Conservation (phyloP, 192 early-diverging fungal species). For the Rhizoclosmatium globosum region DNA sequence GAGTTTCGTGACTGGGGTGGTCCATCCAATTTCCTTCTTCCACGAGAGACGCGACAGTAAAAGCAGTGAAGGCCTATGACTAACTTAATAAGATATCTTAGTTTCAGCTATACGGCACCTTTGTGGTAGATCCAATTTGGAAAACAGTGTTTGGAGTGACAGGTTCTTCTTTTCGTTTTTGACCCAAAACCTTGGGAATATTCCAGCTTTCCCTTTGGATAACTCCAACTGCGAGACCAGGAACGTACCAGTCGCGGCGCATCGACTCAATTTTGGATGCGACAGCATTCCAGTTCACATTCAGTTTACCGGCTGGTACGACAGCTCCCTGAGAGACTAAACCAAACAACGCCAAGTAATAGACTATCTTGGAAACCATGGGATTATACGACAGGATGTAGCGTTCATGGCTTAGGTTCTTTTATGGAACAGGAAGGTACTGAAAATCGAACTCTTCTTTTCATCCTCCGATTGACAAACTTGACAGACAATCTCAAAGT, state of each 20-base stretch:
- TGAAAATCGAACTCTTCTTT: no score
- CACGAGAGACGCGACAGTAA: slow-evolving; percentile 16
- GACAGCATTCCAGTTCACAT: slow-evolving; percentile 6
- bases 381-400: no score
- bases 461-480: no score
- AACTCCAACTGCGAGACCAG: slow-evolving; percentile 27
- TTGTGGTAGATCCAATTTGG: slow-evolving; percentile 38
- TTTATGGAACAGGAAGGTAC: no score
- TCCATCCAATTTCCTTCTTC: slow-evolving; percentile 24
- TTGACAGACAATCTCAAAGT: no score
- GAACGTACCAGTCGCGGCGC: slow-evolving; percentile 19
- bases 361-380: no score
- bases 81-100: neutral
- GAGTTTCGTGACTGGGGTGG: slow-evolving; percentile 8
- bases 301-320: neutral
- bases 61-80: slow-evolving; percentile 29
- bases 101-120: neutral
- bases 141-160: slow-evolving; percentile 28
- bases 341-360: no score
- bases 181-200: slow-evolving; percentile 11
- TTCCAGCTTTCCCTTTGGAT: slow-evolving; percentile 21
- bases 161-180: slow-evolving; percentile 24
- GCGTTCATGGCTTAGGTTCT: no score
- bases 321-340: no score
- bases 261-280: neutral